phyloP scores from a whole-genome alignment of 2,329 filamentous ascomycete genomes.

The Plectosphaerella cucumerina region DNA sequence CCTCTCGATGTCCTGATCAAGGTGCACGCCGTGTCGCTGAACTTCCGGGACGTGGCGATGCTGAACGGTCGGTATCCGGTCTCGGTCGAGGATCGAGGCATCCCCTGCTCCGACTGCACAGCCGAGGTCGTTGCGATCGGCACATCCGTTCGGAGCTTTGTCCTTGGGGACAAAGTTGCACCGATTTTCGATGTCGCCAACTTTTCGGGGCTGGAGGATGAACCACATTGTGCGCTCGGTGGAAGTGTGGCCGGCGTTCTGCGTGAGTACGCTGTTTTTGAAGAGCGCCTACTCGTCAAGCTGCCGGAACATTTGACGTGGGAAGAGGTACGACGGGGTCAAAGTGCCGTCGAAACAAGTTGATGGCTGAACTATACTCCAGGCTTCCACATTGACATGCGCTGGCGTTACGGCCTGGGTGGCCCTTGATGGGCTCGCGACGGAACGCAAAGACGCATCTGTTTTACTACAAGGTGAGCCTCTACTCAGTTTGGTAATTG shows the following conservation, averaged over 20 bases:
- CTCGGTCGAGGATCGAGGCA: constrained; percentile 8
- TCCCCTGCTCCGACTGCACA: constrained; percentile 15
- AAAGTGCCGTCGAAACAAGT: neutral
- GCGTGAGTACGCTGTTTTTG: constrained; percentile 16
- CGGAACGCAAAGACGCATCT: neutral
- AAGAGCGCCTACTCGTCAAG: constrained; percentile 12
- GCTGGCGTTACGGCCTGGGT: constrained; percentile 18
- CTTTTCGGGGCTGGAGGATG: constrained; percentile 5
- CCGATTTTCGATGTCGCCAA: constrained; percentile 10
- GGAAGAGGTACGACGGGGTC: constrained; percentile 15
- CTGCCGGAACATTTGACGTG: constrained; percentile 16
- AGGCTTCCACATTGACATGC: constrained; percentile 15
- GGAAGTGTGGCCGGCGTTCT: constrained; percentile 15
- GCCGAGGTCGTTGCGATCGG: constrained; percentile 19
- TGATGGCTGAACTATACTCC: neutral
- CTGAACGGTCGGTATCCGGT: constrained; percentile 18
- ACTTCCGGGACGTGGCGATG: constrained; percentile 20
- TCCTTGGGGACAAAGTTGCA: constrained; percentile 16
- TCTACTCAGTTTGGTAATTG: too few relatives aligned
- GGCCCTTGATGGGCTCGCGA: constrained; percentile 8
- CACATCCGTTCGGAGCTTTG: constrained; percentile 12
- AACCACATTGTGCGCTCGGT: constrained; percentile 5
- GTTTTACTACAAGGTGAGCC: constrained; percentile 5
- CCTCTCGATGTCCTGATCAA: constrained; percentile 12
- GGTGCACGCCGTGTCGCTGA: constrained; percentile 14